Percentiles rank a stretch among this genome's conserved stretches.
Evolutionary conservation across 2,329 filamentous ascomycete genomes (phyloP).

Genomic region (Claviceps sorghi): DNA sequence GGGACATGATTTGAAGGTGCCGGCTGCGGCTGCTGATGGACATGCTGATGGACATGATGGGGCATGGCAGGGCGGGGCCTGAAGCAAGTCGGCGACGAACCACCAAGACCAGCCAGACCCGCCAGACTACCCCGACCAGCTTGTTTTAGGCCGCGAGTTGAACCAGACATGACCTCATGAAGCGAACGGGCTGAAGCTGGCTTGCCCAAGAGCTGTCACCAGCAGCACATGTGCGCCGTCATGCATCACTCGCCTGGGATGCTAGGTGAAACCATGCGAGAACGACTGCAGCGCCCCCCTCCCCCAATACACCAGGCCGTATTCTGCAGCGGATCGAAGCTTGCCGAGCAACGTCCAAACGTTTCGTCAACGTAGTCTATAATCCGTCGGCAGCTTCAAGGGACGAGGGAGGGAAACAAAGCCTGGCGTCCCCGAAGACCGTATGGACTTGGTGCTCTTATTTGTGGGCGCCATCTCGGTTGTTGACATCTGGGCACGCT

Average conservation of each 20-base stretch:
- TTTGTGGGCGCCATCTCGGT: background rate
- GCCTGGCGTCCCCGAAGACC: background rate
- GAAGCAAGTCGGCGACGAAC: too few relatives aligned
- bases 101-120: too few relatives aligned
- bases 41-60: too few relatives aligned
- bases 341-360: background rate
- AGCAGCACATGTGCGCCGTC: background rate
- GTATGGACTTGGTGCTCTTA: too few relatives aligned
- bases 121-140: too few relatives aligned
- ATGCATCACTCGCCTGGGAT: background rate
- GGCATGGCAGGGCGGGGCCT: too few relatives aligned
- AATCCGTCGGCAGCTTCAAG: background rate
- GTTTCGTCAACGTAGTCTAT: background rate
- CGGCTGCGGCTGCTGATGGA: background rate
- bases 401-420: background rate
- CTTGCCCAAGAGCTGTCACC: background rate
- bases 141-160: too few relatives aligned
- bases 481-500: background rate
- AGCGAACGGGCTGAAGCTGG: too few relatives aligned
- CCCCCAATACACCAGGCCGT: background rate
- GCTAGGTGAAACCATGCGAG: background rate
- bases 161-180: too few relatives aligned
- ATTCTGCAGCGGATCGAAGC: background rate
- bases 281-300: background rate
- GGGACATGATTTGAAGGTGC: background rate